Percentiles rank a stretch among this genome's conserved stretches.
phyloP scores from a whole-genome alignment of 495 filamentous ascomycete species.

The Penicillium taxi region DNA sequence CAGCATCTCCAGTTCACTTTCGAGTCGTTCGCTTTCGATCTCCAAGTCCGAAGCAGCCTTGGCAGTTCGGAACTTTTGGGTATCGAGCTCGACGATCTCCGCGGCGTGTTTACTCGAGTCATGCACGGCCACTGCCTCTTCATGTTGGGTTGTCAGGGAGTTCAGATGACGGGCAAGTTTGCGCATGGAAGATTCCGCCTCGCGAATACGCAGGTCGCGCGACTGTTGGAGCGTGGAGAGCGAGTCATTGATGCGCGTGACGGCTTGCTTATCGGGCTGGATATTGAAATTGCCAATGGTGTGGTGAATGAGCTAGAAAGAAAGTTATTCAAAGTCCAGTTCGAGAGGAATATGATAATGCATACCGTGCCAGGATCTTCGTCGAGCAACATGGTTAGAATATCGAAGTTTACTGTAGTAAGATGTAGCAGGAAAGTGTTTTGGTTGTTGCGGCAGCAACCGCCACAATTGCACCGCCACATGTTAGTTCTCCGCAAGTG shows the following conservation, averaged over 20 bases:
- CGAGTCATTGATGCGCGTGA: constrained; percentile 80
- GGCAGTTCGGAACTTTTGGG: constrained; percentile 88
- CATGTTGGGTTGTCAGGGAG: constrained; percentile 60
- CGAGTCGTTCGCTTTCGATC: constrained; percentile 82
- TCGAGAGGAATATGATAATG: constrained; percentile 1
- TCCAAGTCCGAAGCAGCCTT: constrained; percentile 83
- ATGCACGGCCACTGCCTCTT: constrained; percentile 60
- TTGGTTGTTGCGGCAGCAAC: constrained; percentile 44
- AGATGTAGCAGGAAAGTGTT: constrained; percentile 18
- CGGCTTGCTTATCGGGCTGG: constrained; percentile 71
- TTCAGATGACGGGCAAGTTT: constrained; percentile 65
- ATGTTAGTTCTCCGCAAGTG: constrained; percentile 28
- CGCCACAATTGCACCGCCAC: constrained; percentile 43
- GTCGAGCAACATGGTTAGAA: constrained; percentile 81
- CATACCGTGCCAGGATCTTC: constrained; percentile 81
- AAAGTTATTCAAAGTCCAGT: constrained; percentile 14
- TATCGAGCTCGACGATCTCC: constrained; percentile 76
- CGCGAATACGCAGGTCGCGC: constrained; percentile 65
- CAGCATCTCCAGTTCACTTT: constrained; percentile 70
- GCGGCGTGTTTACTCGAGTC: constrained; percentile 68
- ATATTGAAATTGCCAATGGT: constrained; percentile 94
- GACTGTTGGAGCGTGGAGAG: constrained; percentile 69
- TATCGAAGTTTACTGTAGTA: constrained; percentile 1
- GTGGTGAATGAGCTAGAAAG: constrained; percentile 69
- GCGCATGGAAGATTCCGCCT: constrained; percentile 62